Evolutionary conservation across 495 filamentous ascomycete genomes (phyloP), one percentile per base, ranked within the genome.

Genomic region (Polyplosphaeria fusca): DNA sequence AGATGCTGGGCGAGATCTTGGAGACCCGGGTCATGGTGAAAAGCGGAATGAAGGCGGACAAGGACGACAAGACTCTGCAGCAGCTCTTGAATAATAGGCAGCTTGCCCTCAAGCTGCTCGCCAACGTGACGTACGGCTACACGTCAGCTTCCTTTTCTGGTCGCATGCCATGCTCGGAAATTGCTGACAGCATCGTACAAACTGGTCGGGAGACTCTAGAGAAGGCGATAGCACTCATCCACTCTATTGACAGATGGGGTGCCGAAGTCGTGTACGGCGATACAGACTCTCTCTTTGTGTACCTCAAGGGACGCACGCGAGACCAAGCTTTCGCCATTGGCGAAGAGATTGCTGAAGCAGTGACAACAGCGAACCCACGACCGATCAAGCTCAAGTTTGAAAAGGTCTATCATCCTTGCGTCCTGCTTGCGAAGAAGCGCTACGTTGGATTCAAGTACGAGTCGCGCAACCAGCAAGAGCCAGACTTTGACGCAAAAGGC

Each of bases 391-490:
- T 98, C 55, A 96, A 96, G 68, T 96, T 98, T 65, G 94, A 98
- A 71, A 98, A 98, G 65, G 93, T 98, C 12, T 98, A 98, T 70
- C 85, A 90, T 47, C 94, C 93, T 0, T 96, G 91, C 65, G 83
- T 96, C 0, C 79, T 98, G 2, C 80, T 98, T 0, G 89, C 94
- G 22, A 98, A 97, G 75, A 98, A 98, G 71, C 87, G 93, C 32
- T 98, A 98, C 66, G 94, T 96, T 30, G 93, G 93, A 20, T 96
- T 95, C 77, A 96, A 95, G 68, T 98, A 94, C 72, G 93, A 98
- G 67, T 81, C 79, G 57, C 82, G 79, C 23, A 72, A 79, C 16
- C 92, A 98, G 67, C 75, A 69, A 18, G 83, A 87, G 58, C 94
- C 93, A 19, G 89, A 94, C 18, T 97, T 98, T 59, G 93, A 98